A percentile compares a stretch with the other conserved stretches of the same genome.
phyloP scores from a whole-genome alignment of 139 green algal species.

The Coccomyxa sp. region DNA sequence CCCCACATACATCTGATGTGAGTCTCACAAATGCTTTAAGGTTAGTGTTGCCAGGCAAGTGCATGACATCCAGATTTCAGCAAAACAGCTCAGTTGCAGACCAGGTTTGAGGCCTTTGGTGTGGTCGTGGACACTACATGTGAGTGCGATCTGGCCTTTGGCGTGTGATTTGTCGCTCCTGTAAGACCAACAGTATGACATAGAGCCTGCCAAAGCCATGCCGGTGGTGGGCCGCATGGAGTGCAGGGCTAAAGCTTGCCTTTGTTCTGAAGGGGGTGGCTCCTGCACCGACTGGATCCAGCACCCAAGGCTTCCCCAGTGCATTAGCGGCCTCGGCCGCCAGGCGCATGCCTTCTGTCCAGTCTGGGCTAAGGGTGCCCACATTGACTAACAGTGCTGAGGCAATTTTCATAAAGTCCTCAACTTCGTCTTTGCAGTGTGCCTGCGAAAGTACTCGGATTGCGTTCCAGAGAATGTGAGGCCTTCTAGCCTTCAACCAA shows the following conservation, averaged over 20 bases:
- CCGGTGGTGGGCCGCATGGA: too few species aligned
- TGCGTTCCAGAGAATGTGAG: constrained; percentile 71
- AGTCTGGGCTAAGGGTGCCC: constrained; percentile 59
- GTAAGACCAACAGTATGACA: too few species aligned
- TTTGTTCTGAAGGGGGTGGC: constrained; percentile 61
- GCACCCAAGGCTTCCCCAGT: constrained; percentile 68
- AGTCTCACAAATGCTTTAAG: too few species aligned
- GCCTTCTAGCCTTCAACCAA: neutral
- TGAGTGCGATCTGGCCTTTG: too few species aligned
- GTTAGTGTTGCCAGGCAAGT: neutral
- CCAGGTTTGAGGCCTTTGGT: too few species aligned
- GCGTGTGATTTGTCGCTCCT: too few species aligned
- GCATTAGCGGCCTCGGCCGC: constrained; percentile 42
- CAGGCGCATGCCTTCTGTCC: constrained; percentile 55
- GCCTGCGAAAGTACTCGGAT: constrained; percentile 27
- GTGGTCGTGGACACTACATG: too few species aligned
- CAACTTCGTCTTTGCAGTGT: constrained; percentile 59
- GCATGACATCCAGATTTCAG: too few species aligned
- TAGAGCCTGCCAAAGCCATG: neutral
- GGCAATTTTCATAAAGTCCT: constrained; percentile 58
- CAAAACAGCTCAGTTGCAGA: too few species aligned
- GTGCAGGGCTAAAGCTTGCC: constrained; percentile 6
- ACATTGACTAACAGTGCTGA: constrained; percentile 75
- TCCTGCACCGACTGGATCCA: constrained; percentile 78
- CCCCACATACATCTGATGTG: neutral